Percentiles rank a stretch among this genome's conserved stretches.
These are phyloP conservation scores for Podaxis sp. DNA, from an alignment of 768 basidiomycete genomes.

Conservation along the genomic window DNA sequence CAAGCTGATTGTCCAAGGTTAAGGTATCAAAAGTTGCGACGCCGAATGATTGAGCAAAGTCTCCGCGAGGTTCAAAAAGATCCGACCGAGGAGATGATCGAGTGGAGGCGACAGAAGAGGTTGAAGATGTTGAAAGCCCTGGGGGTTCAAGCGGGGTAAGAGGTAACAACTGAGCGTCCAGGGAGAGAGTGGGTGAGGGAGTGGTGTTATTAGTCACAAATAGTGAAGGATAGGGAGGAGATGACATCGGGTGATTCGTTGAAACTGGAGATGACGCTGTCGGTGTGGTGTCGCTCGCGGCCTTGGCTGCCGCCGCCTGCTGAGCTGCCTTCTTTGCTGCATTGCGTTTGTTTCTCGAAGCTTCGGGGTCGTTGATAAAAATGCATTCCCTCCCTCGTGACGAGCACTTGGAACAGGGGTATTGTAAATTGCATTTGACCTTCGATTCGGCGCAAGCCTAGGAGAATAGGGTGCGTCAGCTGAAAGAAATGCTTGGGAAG, in stretches of 20 bases:
- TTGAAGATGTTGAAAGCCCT: conserved; percentile 26
- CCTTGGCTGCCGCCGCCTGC: conserved; percentile 4
- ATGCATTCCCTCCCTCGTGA: conserved; percentile 60
- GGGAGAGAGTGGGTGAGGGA: conserved; percentile 17
- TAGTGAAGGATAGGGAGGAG: conserved; percentile 26
- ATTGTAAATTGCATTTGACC: conserved; percentile 66
- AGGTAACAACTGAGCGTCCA: conserved; percentile 14
- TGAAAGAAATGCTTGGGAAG: not conserved
- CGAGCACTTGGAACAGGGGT: conserved; percentile 64
- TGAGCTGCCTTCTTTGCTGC: conserved; percentile 26
- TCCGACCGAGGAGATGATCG: conserved; percentile 37
- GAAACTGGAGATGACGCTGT: conserved; percentile 2
- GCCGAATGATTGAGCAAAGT: conserved; percentile 16
- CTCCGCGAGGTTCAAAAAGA: conserved; percentile 28
- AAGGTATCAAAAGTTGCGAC: conserved; percentile 21
- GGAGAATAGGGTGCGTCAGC: not conserved
- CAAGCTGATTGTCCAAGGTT: conserved; percentile 27
- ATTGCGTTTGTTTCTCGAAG: conserved; percentile 34
- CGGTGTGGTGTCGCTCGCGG: not conserved
- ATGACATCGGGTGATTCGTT: conserved; percentile 15
- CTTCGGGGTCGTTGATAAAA: conserved; percentile 49
- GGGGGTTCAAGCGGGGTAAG: conserved; percentile 18
- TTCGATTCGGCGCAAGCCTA: conserved; percentile 72
- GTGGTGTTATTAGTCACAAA: conserved; percentile 11
- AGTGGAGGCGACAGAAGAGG: conserved; percentile 30